Evolutionary conservation across 208 protist species (phyloP), one percentile per base, ranked within the genome.

Genomic region (Wallacemonas sp.): DNA sequence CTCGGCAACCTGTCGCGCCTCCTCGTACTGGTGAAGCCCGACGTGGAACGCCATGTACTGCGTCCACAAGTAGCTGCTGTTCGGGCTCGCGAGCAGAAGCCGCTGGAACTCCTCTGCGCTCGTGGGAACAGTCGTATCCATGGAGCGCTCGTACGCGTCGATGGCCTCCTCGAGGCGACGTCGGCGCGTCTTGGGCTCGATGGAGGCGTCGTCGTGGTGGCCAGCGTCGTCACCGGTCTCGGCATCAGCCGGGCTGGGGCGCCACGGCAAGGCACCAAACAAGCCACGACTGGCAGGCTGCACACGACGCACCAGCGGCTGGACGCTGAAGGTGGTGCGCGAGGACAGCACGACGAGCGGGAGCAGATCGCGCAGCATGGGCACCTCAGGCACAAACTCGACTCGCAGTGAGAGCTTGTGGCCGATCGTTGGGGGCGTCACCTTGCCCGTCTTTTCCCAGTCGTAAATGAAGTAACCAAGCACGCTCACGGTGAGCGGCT

Each of bases 21-120:
- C 81, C 62, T 97, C 92, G 63, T 90, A 84, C 68, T 97, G 81
- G 45, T 92, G 82, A 50, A 94, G 63, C 3, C 65, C 64, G 2
- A 97, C 77, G 63, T 93, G 86, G 63, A 93, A 77, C 8, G 94
- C 85, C 91, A 97, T 97, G 81, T 94, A 97, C 72, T 97, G 91
- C 46, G 83, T 93, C 93, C 94, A 98, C 30, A 98, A 64, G 66
- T 89, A 97, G 65, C 86, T 95, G 77, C 80, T 95, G 74, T 97
- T 95, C 13, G 94, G 96, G 22, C 76, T 95, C 22, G 79, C 87
- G 1, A 96, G 63, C 24, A 98, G 52, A 21, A 97, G 65, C 2
- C 91, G 81, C 67, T 94, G 89, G 59, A 97, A 98, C 69, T 97
- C 94, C 34, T 96, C 85, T 1, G 84, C 66, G 19, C 82, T 94